phyloP scores from a whole-genome alignment of 2,329 filamentous ascomycete genomes.

The Talaromyces pinophilus region DNA sequence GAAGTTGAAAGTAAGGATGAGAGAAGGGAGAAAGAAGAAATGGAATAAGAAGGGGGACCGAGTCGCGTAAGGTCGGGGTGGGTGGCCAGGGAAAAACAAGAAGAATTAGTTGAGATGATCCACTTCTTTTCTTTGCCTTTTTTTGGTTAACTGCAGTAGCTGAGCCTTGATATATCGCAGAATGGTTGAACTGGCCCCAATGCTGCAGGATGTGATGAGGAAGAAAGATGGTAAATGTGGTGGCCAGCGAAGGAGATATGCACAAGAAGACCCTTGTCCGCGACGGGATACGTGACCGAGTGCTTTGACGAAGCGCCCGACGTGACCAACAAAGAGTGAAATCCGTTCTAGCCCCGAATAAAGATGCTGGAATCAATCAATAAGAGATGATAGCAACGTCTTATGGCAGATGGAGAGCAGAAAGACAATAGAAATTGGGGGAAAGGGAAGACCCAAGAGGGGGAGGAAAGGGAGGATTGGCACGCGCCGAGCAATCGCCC shows the following conservation, averaged over 20 bases:
- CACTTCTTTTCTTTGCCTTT: neutral
- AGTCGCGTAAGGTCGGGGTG: conserved; percentile 22
- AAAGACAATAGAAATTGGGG: conserved; percentile 11
- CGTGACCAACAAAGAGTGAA: neutral
- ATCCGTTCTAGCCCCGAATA: neutral
- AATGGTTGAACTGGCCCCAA: neutral
- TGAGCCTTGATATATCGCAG: neutral
- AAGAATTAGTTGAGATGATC: neutral
- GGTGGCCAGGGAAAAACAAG: conserved; percentile 11
- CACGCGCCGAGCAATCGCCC: conserved; percentile 39
- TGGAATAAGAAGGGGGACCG: conserved; percentile 22
- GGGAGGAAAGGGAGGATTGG: conserved; percentile 26
- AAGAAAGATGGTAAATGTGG: neutral
- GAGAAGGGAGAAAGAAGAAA: conserved; percentile 19
- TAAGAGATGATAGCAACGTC: neutral
- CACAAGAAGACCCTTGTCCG: neutral
- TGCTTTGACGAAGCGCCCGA: neutral
- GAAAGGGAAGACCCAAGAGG: conserved; percentile 20
- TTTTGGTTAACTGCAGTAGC: neutral
- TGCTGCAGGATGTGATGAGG: neutral
- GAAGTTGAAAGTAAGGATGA: conserved; percentile 17
- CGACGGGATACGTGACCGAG: neutral
- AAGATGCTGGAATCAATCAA: neutral
- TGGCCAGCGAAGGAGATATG: neutral
- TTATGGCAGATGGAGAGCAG: conserved; percentile 8